Evolutionary conservation across 345 rosid species (phyloP).

Genomic region (Salix arbutifolia): DNA sequence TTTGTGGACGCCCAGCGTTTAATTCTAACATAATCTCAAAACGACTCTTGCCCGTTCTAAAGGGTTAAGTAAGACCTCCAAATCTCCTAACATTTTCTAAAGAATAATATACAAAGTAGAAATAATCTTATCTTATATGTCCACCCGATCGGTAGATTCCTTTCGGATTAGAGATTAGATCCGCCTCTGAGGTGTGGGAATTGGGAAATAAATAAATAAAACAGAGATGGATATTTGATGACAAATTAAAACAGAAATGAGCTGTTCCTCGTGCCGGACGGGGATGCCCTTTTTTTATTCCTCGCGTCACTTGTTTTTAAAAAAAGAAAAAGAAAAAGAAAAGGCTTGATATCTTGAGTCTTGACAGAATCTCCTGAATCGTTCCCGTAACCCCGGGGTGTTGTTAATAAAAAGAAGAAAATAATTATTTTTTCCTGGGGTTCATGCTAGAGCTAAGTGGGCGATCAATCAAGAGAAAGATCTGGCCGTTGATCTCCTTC

Average conservation of each 20-base stretch:
- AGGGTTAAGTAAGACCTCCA: slow-evolving; percentile 4
- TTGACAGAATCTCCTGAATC: slow-evolving; percentile 22
- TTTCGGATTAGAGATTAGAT: slow-evolving; percentile 31
- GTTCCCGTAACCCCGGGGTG: slow-evolving; percentile 15
- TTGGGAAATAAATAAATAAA: not conserved
- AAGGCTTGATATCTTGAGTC: slow-evolving; percentile 15
- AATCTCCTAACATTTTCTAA: not conserved
- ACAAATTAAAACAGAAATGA: not conserved
- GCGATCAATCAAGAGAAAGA: not conserved
- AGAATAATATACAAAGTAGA: not conserved
- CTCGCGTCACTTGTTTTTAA: too few species aligned
- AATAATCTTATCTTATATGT: slow-evolving; percentile 4
- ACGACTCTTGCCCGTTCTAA: slow-evolving; percentile 16
- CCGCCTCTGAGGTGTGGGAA: not conserved
- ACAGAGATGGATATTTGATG: not conserved
- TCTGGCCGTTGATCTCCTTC: slow-evolving; percentile 19
- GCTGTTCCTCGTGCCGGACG: not conserved
- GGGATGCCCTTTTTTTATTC: slow-evolving; percentile 10
- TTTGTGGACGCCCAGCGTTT: too few species aligned
- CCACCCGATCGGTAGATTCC: slow-evolving; percentile 20
- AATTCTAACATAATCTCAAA: not conserved
- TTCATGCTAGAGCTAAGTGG: not conserved
- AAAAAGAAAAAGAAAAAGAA: too few species aligned
- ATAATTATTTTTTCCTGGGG: not conserved
- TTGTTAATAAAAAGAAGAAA: not conserved